Percentiles rank a stretch among this genome's conserved stretches.
These are phyloP conservation scores for Scutellaria barbata DNA, from an alignment of 257 asterid species.

Conservation along the genomic window DNA sequence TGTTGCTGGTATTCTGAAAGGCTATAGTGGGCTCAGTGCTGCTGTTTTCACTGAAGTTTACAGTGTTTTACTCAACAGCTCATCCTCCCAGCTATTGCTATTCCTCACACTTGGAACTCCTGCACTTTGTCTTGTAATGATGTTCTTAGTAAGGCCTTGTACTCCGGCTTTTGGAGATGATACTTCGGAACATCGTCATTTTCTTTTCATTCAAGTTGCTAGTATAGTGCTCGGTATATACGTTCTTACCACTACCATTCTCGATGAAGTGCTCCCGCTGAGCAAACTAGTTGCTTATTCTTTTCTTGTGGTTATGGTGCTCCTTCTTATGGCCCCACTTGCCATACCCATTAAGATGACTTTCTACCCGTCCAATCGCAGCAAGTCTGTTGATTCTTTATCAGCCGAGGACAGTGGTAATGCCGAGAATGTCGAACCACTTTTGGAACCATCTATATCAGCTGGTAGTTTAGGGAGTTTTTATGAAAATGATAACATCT, in stretches of 20 bases:
- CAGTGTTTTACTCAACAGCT: constrained; percentile 52
- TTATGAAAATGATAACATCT: constrained; percentile 41
- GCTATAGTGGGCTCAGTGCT: constrained; percentile 70
- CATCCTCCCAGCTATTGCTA: constrained; percentile 57
- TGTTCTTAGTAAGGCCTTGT: constrained; percentile 68
- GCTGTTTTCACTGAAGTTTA: constrained; percentile 73
- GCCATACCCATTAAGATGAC: constrained; percentile 75
- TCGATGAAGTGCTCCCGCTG: constrained; percentile 44
- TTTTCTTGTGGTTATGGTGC: constrained; percentile 54
- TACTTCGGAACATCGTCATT: constrained; percentile 57
- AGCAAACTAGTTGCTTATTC: constrained; percentile 42
- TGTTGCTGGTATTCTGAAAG: constrained; percentile 76
- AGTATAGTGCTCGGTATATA: constrained; percentile 64
- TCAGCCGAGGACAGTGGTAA: constrained; percentile 25
- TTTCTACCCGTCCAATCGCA: constrained; percentile 49
- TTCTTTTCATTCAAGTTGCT: constrained; percentile 62
- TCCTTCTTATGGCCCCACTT: constrained; percentile 72
- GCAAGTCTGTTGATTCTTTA: constrained; percentile 31
- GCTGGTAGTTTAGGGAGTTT: constrained; percentile 42
- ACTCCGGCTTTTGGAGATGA: constrained; percentile 66
- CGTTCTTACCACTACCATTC: constrained; percentile 58
- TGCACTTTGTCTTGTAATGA: constrained; percentile 51
- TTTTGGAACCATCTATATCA: constrained; percentile 48
- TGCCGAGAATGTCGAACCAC: constrained; percentile 45
- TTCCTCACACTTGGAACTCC: constrained; percentile 69